Evolutionary conservation across 345 rosid genomes (phyloP).

Genomic region (Citrus unshiu): DNA sequence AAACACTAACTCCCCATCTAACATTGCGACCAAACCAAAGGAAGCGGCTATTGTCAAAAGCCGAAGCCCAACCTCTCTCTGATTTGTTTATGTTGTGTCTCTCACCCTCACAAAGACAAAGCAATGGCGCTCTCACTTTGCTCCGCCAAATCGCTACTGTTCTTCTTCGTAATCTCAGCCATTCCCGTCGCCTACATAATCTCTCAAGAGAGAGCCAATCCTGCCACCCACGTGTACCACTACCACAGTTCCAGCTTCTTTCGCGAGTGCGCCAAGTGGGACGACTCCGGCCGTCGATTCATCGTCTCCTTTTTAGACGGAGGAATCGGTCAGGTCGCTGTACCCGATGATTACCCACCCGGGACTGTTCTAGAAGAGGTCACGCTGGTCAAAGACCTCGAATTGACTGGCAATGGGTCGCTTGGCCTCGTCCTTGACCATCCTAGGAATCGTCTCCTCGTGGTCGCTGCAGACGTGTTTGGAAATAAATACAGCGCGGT

Average conservation of each 20-base stretch:
- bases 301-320: conserved; percentile 80
- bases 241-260: conserved; percentile 71
- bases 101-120: too few species aligned
- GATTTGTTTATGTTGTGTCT: too few species aligned
- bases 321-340: conserved; percentile 60
- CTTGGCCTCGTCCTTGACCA: conserved; percentile 63
- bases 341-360: conserved; percentile 33
- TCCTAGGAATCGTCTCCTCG: conserved; percentile 68
- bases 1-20: neutral
- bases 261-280: conserved; percentile 98
- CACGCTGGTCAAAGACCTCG: conserved; percentile 61
- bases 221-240: conserved; percentile 63
- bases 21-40: neutral
- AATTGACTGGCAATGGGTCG: conserved; percentile 69
- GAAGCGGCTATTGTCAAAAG: too few species aligned
- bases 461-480: conserved; percentile 55
- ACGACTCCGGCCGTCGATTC: conserved; percentile 59
- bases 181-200: conserved; percentile 68
- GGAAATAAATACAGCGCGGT: conserved; percentile 59
- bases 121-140: conserved; percentile 33
- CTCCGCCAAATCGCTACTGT: conserved; percentile 35
- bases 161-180: conserved; percentile 62
- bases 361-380: conserved; percentile 45
- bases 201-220: conserved; percentile 47
- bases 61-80: too few species aligned